Base-by-base conservation (phyloP, 768 basidiomycete species). In the Kwoniella pini region DNA sequence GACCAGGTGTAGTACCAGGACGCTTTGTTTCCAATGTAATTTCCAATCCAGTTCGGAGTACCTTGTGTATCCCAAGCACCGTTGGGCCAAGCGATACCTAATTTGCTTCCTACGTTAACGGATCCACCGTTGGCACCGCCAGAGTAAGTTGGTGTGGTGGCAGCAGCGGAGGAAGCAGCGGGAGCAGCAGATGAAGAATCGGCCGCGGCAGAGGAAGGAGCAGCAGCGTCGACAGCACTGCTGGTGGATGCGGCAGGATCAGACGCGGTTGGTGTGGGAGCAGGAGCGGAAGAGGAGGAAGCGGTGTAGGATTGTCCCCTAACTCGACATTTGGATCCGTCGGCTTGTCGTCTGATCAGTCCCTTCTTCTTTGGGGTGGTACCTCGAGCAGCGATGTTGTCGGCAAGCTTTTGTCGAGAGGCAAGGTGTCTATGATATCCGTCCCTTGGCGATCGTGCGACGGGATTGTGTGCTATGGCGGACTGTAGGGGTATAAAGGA, bases 61-160 rank as follows among this genome's bases (percentile, higher is more conserved):
- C 63, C 63, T 10, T 60, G 13, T 9, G 28, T n/a, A 10, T 77
- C 57, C 60, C 82, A 79, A 60, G 84, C 80, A 54, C 83, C 82
- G 57, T 85, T 83, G 36, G 86, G 82, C 87, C 88, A 91, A 21
- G 83, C 87, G 19, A 88, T 74, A 63, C 88, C 84, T 42, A 83
- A 81, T 77, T 90, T 89, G 44, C 49, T 45, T 11, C 72, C 71
- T 4, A 53, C 30, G 60, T 74, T 77, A 12, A 26, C 52, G 60
- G 64, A 69, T 45, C 69, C 69, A 12, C 70, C 69, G 27, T 22
- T 17, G 9, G 38, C 17, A 33, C 21, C 36, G 36, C 49, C 15
- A 21, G 21, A 49, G 24, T 65, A 31, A 15, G 54, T 53, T 27
- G 33, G 33, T 7, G 33, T 36, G 33, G 33, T 7, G 15, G 56